Percentiles rank a stretch among this genome's conserved stretches.
phyloP scores from a whole-genome alignment of 2,329 filamentous ascomycete genomes.

The Golovinomyces cichoracearum region DNA sequence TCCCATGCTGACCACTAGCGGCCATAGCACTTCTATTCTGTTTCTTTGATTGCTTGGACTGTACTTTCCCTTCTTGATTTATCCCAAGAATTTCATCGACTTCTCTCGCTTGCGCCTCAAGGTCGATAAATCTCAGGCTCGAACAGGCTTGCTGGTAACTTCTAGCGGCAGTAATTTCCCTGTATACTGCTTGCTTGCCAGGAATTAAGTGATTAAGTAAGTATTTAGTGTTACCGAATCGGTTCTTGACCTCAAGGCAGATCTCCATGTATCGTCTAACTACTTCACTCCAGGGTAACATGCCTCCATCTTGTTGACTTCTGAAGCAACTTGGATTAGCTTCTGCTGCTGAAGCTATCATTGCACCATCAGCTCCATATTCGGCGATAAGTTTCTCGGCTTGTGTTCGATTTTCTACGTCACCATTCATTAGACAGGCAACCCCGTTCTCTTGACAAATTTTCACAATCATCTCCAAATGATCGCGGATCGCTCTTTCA shows the following conservation, averaged over 20 bases:
- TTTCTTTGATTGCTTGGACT: constrained; percentile 9
- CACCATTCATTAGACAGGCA: constrained; percentile 86
- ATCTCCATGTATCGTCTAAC: constrained; percentile 48
- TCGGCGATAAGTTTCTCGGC: constrained; percentile 45
- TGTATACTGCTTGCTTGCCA: constrained; percentile 42
- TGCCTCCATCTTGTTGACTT: constrained; percentile 37
- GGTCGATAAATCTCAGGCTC: constrained; percentile 34
- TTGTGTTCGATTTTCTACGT: constrained; percentile 52
- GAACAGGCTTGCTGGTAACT: constrained; percentile 46
- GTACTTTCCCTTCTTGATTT: constrained; percentile 4
- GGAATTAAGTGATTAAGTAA: constrained; percentile 65
- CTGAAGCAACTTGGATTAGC: constrained; percentile 76
- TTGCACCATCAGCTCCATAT: constrained; percentile 74
- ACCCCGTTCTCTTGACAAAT: constrained; percentile 67
- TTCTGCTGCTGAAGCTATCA: constrained; percentile 90
- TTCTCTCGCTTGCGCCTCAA: constrained; percentile 36
- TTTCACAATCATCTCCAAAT: constrained; percentile 58
- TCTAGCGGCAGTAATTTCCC: constrained; percentile 35
- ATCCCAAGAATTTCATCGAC: constrained; percentile 25
- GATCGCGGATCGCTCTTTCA: constrained; percentile 62
- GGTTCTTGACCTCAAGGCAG: constrained; percentile 56
- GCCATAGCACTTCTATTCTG: constrained; percentile 18
- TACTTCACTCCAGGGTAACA: constrained; percentile 50
- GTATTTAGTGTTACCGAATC: constrained; percentile 82
- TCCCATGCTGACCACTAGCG: constrained; percentile 23